A percentile compares a stretch with the other conserved stretches of the same genome.
phyloP scores from a whole-genome alignment of 768 basidiomycete species.

The Lactifluus subvellereus region DNA sequence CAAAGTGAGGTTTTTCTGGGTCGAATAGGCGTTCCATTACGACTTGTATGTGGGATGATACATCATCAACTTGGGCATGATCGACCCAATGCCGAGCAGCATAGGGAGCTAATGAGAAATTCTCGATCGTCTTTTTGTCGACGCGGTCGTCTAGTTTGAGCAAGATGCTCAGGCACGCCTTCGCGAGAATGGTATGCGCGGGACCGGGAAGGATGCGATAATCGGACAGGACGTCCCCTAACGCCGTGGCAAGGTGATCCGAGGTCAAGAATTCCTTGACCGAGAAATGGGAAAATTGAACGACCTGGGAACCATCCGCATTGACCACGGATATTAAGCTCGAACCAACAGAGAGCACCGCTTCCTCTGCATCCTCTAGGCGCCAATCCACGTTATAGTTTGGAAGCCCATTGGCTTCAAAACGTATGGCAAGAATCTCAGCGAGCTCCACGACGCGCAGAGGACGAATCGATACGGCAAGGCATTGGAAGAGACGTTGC shows the following conservation, averaged over 20 bases:
- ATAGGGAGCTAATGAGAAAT: background rate
- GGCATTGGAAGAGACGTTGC: background rate
- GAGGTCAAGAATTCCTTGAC: slow-evolving; percentile 12
- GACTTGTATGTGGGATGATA: background rate
- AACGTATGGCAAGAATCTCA: background rate
- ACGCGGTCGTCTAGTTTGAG: background rate
- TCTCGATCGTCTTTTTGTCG: background rate
- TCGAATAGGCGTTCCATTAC: slow-evolving; percentile 1
- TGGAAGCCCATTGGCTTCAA: background rate
- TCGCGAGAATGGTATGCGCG: background rate
- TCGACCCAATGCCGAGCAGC: slow-evolving; percentile 9
- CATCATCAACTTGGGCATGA: background rate
- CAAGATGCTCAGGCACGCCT: background rate
- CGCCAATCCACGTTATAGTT: background rate
- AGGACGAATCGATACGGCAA: slow-evolving; percentile 2
- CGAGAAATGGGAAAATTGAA: slow-evolving; percentile 8
- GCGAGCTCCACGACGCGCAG: slow-evolving; percentile 4
- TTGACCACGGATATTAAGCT: background rate
- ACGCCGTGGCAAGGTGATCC: background rate
- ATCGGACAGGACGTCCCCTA: background rate
- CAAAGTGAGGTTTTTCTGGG: background rate
- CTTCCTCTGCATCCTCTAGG: background rate
- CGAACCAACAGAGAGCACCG: slow-evolving; percentile 5
- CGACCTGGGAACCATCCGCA: background rate
- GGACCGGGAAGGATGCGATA: background rate